Percentiles rank a stretch among this genome's conserved stretches.
These are phyloP conservation scores for Mikania micrantha DNA, from an alignment of 129 eudicot genomes.

Conservation along the genomic window DNA sequence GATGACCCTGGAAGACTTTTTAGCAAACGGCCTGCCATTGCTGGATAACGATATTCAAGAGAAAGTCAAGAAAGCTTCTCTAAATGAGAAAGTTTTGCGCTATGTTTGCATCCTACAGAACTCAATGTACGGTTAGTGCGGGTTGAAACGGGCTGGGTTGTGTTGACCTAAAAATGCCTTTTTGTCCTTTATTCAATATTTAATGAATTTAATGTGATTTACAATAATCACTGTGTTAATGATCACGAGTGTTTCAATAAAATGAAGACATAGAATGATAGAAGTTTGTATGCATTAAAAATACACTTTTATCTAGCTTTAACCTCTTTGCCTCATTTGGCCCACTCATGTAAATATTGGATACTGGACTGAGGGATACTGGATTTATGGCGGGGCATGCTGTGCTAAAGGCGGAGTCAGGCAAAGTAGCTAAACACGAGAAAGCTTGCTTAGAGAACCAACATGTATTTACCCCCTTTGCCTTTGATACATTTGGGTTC, in stretches of 20 bases:
- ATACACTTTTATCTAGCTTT: background rate
- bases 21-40: constrained; percentile 64
- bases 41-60: constrained; percentile 65
- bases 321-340: background rate
- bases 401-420: too few relatives aligned
- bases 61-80: constrained; percentile 59
- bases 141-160: background rate
- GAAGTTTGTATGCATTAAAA: background rate
- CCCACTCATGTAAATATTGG: background rate
- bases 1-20: constrained; percentile 73
- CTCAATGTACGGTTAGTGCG: constrained; percentile 42
- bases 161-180: background rate
- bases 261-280: too few relatives aligned
- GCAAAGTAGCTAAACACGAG: too few relatives aligned
- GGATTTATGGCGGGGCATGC: too few relatives aligned
- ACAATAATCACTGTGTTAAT: background rate
- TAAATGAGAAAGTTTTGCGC: constrained; percentile 76
- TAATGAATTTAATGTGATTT: background rate
- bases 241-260: background rate
- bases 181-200: background rate
- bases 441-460: too few relatives aligned
- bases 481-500: too few relatives aligned
- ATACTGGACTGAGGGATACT: too few relatives aligned
- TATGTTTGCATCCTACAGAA: constrained; percentile 78
- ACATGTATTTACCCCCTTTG: too few relatives aligned